Evolutionary conservation across 106 monocot species (phyloP).

Genomic region (Allium fistulosum): DNA sequence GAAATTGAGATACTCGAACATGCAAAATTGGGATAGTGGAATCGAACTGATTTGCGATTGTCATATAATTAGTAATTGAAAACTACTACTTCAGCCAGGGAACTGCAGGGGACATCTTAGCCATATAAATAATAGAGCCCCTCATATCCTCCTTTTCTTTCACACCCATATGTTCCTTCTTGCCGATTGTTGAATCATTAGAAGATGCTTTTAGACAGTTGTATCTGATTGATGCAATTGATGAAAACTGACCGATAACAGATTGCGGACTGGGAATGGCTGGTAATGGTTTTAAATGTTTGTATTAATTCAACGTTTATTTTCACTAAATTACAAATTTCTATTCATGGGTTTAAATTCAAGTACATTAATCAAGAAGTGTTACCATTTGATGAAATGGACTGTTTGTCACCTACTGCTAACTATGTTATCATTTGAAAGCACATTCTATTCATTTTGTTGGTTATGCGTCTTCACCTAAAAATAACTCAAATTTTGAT

Average conservation of each 20-base stretch:
- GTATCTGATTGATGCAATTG: slow-evolving; percentile 96
- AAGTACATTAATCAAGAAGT: neutral
- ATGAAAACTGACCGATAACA: slow-evolving; percentile 84
- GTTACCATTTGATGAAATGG: slow-evolving; percentile 42
- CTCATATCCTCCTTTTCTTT: too few species aligned
- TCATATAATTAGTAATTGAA: too few species aligned
- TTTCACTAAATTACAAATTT: neutral
- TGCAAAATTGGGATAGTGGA: too few species aligned
- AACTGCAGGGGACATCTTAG: too few species aligned
- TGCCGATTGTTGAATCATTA: slow-evolving; percentile 68
- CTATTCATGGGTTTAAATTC: too few species aligned
- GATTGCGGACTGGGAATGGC: slow-evolving; percentile 69
- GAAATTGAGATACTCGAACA: too few species aligned
- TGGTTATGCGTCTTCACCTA: slow-evolving; percentile 25
- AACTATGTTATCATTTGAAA: slow-evolving; percentile 91
- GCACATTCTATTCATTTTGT: slow-evolving; percentile 27
- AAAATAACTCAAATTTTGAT: too few species aligned
- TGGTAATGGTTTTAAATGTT: slow-evolving; percentile 35
- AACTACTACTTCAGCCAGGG: too few species aligned
- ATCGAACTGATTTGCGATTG: too few species aligned
- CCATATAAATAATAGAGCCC: too few species aligned
- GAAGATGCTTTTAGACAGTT: slow-evolving; percentile 88
- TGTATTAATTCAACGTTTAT: neutral
- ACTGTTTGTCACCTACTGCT: slow-evolving; percentile 82
- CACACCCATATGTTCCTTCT: too few species aligned